Percentiles rank a stretch among this genome's conserved stretches.
These are phyloP conservation scores for Trichosporon sp. DNA, from an alignment of 1,284 basidiomycete species.

Conservation along the genomic window DNA sequence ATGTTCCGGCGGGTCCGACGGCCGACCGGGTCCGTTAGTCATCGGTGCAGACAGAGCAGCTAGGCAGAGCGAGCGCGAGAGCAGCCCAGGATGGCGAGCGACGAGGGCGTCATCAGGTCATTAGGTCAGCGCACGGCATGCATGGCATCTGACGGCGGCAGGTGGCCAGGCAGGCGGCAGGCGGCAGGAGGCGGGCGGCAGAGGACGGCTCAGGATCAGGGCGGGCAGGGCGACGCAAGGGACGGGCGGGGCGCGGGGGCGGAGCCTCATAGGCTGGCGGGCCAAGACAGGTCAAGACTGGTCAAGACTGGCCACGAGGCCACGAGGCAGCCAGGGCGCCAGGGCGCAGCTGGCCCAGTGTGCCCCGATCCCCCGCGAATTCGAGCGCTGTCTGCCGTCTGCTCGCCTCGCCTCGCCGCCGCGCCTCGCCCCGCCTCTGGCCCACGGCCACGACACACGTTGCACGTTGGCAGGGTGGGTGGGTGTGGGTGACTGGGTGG, in stretches of 20 bases:
- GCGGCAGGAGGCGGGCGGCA: not conserved
- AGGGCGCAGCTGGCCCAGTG: not conserved
- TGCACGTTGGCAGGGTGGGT: not conserved
- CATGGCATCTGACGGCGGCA: no score
- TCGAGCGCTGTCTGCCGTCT: no score
- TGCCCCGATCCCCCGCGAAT: not conserved
- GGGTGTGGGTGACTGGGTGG: not conserved
- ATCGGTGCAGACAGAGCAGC: not conserved
- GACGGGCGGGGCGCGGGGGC: not conserved
- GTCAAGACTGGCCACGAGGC: not conserved
- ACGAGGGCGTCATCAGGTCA: not conserved
- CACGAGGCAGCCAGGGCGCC: not conserved
- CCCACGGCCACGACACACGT: not conserved
- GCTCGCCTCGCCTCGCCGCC: no score
- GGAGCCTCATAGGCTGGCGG: not conserved
- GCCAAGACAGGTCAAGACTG: not conserved
- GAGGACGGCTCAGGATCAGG: not conserved
- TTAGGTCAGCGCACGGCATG: not conserved
- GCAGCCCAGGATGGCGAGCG: not conserved
- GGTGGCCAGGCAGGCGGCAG: not conserved
- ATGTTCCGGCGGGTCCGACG: constrained; percentile 1
- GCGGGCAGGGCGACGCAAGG: not conserved
- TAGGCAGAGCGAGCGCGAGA: not conserved
- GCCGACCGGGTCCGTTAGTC: not conserved
- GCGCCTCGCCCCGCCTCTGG: not conserved